A percentile compares a stretch with the other conserved stretches of the same genome.
Conservation (phyloP, 2,329 filamentous ascomycete genomes). For the Pseudogymnoascus sp. region DNA sequence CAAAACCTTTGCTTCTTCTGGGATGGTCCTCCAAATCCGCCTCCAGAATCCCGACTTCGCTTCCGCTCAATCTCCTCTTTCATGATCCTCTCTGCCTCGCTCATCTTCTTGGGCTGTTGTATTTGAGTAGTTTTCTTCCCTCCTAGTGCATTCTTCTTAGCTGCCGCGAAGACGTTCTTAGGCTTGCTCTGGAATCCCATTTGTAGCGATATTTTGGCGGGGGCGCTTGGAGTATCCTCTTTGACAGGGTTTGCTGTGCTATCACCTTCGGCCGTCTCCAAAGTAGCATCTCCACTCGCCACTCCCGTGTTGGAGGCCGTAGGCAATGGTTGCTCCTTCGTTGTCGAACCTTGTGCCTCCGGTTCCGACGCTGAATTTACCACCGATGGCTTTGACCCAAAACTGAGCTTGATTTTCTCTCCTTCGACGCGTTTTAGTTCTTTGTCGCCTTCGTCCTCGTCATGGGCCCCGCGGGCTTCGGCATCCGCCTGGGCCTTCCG, state of each 20-base stretch:
- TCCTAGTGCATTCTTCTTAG: constrained; percentile 63
- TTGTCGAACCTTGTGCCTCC: neutral
- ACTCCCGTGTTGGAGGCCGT: neutral
- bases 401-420: constrained; percentile 67
- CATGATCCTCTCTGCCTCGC: constrained; percentile 83
- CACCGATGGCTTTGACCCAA: constrained; percentile 38
- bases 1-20: constrained; percentile 43
- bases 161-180: constrained; percentile 67
- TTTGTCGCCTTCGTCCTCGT: constrained; percentile 36
- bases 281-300: neutral
- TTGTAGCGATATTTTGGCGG: constrained; percentile 53
- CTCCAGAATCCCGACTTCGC: constrained; percentile 42
- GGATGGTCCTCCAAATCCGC: constrained; percentile 31
- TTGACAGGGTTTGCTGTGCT: neutral
- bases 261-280: constrained; percentile 8
- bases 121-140: constrained; percentile 53
- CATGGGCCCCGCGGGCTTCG: constrained; percentile 36
- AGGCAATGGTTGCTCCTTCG: neutral
- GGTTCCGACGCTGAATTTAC: constrained; percentile 15
- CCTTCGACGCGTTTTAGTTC: constrained; percentile 56
- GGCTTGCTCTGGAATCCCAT: constrained; percentile 55
- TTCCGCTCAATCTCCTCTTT: constrained; percentile 72
- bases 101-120: constrained; percentile 72
- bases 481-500: constrained; percentile 59
- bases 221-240: constrained; percentile 15